Conservation (phyloP, 1,284 basidiomycete genomes). For the Takashimella koratensis region DNA sequence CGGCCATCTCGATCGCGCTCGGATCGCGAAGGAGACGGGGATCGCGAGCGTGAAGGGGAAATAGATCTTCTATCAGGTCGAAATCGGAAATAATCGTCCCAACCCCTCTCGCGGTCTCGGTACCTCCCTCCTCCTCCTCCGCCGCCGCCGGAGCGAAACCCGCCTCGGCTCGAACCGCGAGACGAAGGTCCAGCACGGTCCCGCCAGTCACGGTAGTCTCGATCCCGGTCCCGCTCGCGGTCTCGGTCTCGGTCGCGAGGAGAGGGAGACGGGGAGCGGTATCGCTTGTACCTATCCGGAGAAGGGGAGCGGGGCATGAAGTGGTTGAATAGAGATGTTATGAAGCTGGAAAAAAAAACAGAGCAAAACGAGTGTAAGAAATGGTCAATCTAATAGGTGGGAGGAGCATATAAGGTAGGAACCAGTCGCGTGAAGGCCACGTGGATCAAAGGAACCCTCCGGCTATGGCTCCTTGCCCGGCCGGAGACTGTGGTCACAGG, state of each 20-base stretch:
- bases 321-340: neutral
- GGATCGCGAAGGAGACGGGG: neutral
- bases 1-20: neutral
- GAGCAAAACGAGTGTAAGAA: neutral
- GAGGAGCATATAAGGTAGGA: neutral
- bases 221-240: constrained; percentile 15
- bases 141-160: constrained; percentile 5
- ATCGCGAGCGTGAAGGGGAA: neutral
- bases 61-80: constrained; percentile 1
- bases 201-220: constrained; percentile 12
- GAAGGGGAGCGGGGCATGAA: constrained; percentile 37
- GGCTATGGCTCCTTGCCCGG: too few species aligned
- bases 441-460: neutral
- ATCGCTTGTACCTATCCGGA: constrained; percentile 21
- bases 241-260: constrained; percentile 15
- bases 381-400: neutral
- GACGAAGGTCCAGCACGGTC: constrained; percentile 4
- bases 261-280: constrained; percentile 28
- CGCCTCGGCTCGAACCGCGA: too few species aligned
- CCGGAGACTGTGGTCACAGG: too few species aligned
- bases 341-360: neutral
- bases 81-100: constrained; percentile 1
- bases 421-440: neutral
- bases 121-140: constrained; percentile 3
- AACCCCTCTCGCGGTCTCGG: neutral